These are phyloP conservation scores for Lobosporangium transversale DNA, from an alignment of 192 early-diverging fungal species.

Conservation along the genomic window DNA sequence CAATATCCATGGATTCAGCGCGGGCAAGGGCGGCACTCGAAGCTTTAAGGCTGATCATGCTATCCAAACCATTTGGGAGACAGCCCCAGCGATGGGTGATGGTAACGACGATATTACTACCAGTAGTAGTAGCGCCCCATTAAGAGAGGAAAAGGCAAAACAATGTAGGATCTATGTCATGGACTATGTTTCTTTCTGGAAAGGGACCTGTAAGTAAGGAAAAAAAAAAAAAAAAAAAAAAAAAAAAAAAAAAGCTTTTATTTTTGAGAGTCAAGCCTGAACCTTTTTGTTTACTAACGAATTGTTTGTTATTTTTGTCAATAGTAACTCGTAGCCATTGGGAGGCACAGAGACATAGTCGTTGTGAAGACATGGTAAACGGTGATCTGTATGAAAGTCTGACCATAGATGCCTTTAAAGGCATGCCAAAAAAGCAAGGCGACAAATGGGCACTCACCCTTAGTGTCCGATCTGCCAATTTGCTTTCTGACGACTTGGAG, in stretches of 20 bases:
- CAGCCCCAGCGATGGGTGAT: background rate
- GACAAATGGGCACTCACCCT: constrained; percentile 25
- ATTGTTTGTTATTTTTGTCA: background rate
- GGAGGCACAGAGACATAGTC: constrained; percentile 26
- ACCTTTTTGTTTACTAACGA: too few relatives aligned
- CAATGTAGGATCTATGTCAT: constrained; percentile 35
- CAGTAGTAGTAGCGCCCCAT: background rate
- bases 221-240: too few relatives aligned
- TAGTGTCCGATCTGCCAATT: constrained; percentile 11
- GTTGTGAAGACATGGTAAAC: constrained; percentile 20
- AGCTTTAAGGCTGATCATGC: constrained; percentile 30
- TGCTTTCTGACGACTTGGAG: constrained; percentile 10
- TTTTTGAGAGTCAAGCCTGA: background rate
- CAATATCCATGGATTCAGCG: constrained; percentile 25
- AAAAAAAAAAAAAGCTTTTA: too few relatives aligned
- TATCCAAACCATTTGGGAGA: constrained; percentile 44
- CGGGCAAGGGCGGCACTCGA: background rate
- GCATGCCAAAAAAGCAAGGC: constrained; percentile 6
- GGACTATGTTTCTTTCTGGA: constrained; percentile 45
- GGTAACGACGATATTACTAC: background rate
- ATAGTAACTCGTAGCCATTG: constrained; percentile 28
- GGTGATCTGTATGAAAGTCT: constrained; percentile 24
- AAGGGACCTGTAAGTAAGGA: constrained; percentile 34
- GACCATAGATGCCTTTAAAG: constrained; percentile 36
- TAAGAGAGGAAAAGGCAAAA: background rate